A percentile compares a stretch with the other conserved stretches of the same genome.
Evolutionary conservation across 176 grass and related monocot species (phyloP).

Genomic region (Poa pratensis): DNA sequence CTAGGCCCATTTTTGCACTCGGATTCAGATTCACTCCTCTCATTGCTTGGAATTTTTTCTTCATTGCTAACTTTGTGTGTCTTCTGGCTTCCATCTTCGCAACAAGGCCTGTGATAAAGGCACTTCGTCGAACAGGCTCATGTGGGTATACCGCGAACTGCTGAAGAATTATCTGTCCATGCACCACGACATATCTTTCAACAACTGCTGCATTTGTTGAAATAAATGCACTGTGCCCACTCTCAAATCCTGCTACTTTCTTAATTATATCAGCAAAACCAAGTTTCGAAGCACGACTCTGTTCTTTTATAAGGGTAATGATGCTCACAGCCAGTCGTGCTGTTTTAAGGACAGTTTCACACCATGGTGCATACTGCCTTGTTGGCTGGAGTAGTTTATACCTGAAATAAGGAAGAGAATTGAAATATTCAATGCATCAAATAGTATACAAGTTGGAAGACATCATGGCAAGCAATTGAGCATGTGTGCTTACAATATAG

Average conservation of each 20-base stretch:
- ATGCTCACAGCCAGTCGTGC: slow-evolving; percentile 57
- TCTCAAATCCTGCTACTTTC: slow-evolving; percentile 60
- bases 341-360: slow-evolving; percentile 66
- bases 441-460: slow-evolving; percentile 10
- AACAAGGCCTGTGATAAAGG: slow-evolving; percentile 62
- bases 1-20: slow-evolving; percentile 54
- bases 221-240: slow-evolving; percentile 51
- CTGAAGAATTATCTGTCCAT: slow-evolving; percentile 82
- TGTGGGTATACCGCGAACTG: slow-evolving; percentile 71
- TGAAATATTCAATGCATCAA: slow-evolving; percentile 13
- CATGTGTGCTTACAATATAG: background rate
- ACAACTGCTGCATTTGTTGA: slow-evolving; percentile 50
- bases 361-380: slow-evolving; percentile 77
- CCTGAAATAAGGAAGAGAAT: slow-evolving; percentile 44
- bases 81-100: slow-evolving; percentile 65
- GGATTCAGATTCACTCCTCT: slow-evolving; percentile 73
- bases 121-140: slow-evolving; percentile 48
- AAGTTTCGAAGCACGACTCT: slow-evolving; percentile 66
- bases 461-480: background rate
- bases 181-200: slow-evolving; percentile 73
- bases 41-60: slow-evolving; percentile 52
- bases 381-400: slow-evolving; percentile 74
- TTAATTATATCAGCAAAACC: slow-evolving; percentile 64
- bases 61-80: slow-evolving; percentile 72
- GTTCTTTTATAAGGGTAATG: slow-evolving; percentile 70